Evolutionary conservation across 2,329 filamentous ascomycete species (phyloP), one percentile per base, ranked within the genome.

Genomic region (Phaeoacremonium minimum): DNA sequence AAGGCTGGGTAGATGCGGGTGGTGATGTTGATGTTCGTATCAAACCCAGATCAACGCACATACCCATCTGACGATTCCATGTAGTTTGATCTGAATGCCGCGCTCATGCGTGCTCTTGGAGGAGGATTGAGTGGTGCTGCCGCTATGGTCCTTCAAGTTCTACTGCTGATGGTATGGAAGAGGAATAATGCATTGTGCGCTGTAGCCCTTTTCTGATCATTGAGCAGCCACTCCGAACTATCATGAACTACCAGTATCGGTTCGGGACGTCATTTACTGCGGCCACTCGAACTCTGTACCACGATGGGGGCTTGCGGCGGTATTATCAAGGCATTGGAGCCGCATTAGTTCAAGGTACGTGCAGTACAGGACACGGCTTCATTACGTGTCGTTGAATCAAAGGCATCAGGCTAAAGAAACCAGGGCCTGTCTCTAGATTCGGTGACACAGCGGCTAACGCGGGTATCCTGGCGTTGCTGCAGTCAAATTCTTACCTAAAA

Each of bases 211-310:
- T 5, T 33, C 17, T 33, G n/a, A 12, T 18, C 7, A 3, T 1
- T 2, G 4, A 1, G 3, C 32, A 71, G 67, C 68, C 67, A 4
- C 50, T 71, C 4, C 60, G 67, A 5, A 71, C 67, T 0, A 66
- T 71, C 11, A 71, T 71, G 67, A 71, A 71, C 48, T 71, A 71
- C 30, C 67, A 71, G 41, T 71, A 71, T 36, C 67, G 67, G 3
- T 66, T 63, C 28, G 67, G 67, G 2, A 60, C 57, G 1, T 55
- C 61, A 0, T 70, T 71, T 37, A 57, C 55, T 4, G 34, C 45
- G 1, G 65, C 67, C 0, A 61, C 58, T 1, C 45, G 50, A 13
- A 68, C 61, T 1, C 55, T 71, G 3, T 67, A 68, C 36, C 44
- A 51, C 0, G 60, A 67, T 6, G 64, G 67, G 4, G 66, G 66